Evolutionary conservation across 768 basidiomycete species (phyloP), one percentile per base, ranked within the genome.

Genomic region (Calocera cornea): DNA sequence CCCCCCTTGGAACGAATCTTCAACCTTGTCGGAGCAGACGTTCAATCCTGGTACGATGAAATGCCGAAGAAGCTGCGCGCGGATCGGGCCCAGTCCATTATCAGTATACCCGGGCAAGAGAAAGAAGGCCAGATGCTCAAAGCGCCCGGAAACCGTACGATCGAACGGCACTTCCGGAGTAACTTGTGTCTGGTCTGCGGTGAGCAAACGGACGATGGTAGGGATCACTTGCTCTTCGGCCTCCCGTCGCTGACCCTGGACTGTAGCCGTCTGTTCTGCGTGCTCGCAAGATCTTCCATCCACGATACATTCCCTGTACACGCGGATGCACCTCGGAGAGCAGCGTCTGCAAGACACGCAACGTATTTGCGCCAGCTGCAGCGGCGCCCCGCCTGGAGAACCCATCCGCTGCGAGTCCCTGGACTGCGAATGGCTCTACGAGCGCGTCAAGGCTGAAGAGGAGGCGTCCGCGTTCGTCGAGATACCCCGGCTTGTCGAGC

Each of bases 1-100:
- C 92, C 92, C 10, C 93, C 95, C 0, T 75, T 99, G 70, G 89
- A 90, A 68, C 84, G 97, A 54, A 84, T 99, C 50, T 92, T 98
- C 80, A 92, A 88, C 71, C 84, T 98, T 27, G 81, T 95, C 36
- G 95, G 95, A 17, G 92, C 88, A 10, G 89, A 97, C 74, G 87
- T 95, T 31, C 82, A 83, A 65, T 79, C 81, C 47, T 98, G 95
- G 95, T 97, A 86, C 73, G 82, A 87, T 64, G 86, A 88, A 33
- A 93, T 95, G 92, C 90, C 92, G 1, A 86, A 85, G 74, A 78
- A 79, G 41, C 78, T 80, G 66, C 77, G 78, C 60, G 77, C 76
- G 1, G 67, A 47, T 73, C 76, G 34, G 73, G 76, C 41, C 2
- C 74, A 60, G 67, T 17, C 47, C 27, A 68, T 41, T 65, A n/a